A percentile compares a stretch with the other conserved stretches of the same genome.
Evolutionary conservation across 2,329 filamentous ascomycete genomes (phyloP).

Genomic region (Aspergillus ruber): DNA sequence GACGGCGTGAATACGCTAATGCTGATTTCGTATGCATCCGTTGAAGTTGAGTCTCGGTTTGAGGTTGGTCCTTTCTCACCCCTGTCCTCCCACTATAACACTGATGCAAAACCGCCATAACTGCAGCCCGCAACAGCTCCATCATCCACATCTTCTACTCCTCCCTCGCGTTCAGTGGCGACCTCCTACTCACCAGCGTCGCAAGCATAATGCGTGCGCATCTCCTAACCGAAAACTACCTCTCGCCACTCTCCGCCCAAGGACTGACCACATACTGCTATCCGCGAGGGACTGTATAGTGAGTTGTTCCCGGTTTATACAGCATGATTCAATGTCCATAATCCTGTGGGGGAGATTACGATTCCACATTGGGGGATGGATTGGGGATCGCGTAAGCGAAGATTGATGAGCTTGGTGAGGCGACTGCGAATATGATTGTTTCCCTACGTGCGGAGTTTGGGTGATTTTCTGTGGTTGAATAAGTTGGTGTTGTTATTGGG

Average conservation of each 20-base stretch:
- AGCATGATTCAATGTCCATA: constrained; percentile 41
- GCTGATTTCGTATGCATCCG: too few relatives aligned
- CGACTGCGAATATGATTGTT: constrained; percentile 43
- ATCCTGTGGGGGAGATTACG: constrained; percentile 32
- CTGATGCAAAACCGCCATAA: too few relatives aligned
- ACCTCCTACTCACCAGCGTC: constrained; percentile 31
- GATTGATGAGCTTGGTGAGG: constrained; percentile 51
- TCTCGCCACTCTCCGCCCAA: constrained; percentile 24
- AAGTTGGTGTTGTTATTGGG: constrained; percentile 30
- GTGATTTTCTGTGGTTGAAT: constrained; percentile 24
- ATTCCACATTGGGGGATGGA: constrained; percentile 42
- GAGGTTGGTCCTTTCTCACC: too few relatives aligned
- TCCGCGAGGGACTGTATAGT: constrained; percentile 54
- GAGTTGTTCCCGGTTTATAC: constrained; percentile 57
- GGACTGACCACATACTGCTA: constrained; percentile 38
- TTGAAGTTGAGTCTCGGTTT: too few relatives aligned
- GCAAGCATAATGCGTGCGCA: constrained; percentile 57
- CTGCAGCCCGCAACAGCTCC: too few relatives aligned
- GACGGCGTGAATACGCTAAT: too few relatives aligned
- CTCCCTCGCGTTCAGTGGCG: constrained; percentile 52
- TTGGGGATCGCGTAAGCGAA: constrained; percentile 48
- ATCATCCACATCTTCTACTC: too few relatives aligned
- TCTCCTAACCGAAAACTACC: constrained; percentile 48
- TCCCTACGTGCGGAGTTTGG: constrained; percentile 26
- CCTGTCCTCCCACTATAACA: too few relatives aligned